Conservation (phyloP, 768 basidiomycete genomes). For the Termitomyces sp. region DNA sequence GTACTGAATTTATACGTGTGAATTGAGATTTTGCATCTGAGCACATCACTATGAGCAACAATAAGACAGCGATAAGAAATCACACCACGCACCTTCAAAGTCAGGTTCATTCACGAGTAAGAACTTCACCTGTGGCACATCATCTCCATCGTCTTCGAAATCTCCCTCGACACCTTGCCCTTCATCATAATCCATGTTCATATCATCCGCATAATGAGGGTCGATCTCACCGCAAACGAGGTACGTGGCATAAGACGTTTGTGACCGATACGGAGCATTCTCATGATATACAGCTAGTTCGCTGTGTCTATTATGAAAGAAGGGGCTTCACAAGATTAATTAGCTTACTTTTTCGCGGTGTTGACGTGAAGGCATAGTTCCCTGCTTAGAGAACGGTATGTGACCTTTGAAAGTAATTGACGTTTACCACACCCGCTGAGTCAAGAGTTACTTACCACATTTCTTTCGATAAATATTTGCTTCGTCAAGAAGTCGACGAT, state of each 20-base stretch:
- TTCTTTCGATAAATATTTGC: constrained; percentile 43
- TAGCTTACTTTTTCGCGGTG: constrained; percentile 67
- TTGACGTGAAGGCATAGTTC: constrained; percentile 70
- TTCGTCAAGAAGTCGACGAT: constrained; percentile 45
- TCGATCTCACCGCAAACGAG: constrained; percentile 54
- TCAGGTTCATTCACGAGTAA: constrained; percentile 58
- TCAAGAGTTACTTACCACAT: constrained; percentile 30
- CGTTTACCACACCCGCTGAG: neutral
- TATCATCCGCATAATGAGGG: constrained; percentile 22
- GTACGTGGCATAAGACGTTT: constrained; percentile 60
- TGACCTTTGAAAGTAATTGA: constrained; percentile 39
- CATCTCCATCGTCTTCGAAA: constrained; percentile 33
- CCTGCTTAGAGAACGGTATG: constrained; percentile 72
- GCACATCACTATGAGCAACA: constrained; percentile 3
- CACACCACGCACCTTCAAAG: constrained; percentile 49
- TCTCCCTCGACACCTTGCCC: constrained; percentile 24
- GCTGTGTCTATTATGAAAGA: constrained; percentile 27
- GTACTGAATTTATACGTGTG: constrained; percentile 43
- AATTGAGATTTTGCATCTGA: constrained; percentile 53
- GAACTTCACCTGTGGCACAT: constrained; percentile 42
- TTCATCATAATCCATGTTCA: constrained; percentile 33
- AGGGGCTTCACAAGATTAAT: neutral
- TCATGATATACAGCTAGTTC: constrained; percentile 57
- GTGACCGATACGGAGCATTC: constrained; percentile 33
- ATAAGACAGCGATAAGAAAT: neutral